These are phyloP conservation scores for Hygrophorus russula DNA, from an alignment of 768 basidiomycete genomes.

Conservation along the genomic window DNA sequence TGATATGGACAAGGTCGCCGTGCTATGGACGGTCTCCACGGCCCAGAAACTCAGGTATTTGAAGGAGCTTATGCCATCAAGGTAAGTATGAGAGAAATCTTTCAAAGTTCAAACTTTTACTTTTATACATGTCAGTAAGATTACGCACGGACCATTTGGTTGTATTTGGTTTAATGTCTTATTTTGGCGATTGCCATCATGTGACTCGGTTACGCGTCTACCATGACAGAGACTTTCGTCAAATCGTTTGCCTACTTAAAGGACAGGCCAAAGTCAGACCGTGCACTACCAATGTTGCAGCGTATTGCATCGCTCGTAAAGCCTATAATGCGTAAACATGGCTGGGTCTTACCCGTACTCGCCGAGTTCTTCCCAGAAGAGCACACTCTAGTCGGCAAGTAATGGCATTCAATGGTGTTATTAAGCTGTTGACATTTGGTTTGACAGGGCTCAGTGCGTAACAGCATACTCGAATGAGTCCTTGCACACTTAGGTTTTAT, in stretches of 20 bases:
- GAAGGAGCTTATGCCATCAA: conserved; percentile 37
- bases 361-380: conserved; percentile 82
- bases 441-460: conserved; percentile 24
- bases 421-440: not conserved
- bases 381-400: conserved; percentile 55
- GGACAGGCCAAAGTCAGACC: conserved; percentile 51
- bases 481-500: not conserved
- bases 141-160: too few relatives aligned
- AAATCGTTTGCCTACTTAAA: conserved; percentile 64
- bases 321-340: conserved; percentile 84
- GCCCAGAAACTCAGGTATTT: conserved; percentile 30
- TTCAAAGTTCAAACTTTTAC: too few relatives aligned
- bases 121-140: too few relatives aligned
- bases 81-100: conserved; percentile 38
- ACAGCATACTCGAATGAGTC: conserved; percentile 6
- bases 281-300: conserved; percentile 58
- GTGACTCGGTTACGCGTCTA: not conserved
- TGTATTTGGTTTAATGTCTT: too few relatives aligned
- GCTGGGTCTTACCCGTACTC: conserved; percentile 71
- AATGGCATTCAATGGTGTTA: not conserved
- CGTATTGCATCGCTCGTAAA: conserved; percentile 73
- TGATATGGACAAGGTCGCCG: conserved; percentile 43
- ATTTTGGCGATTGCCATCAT: not conserved
- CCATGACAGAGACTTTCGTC: conserved; percentile 49
- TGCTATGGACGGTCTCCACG: conserved; percentile 35